Conservation (phyloP, 2,329 filamentous ascomycete genomes). For the Rutstroemia sp. region DNA sequence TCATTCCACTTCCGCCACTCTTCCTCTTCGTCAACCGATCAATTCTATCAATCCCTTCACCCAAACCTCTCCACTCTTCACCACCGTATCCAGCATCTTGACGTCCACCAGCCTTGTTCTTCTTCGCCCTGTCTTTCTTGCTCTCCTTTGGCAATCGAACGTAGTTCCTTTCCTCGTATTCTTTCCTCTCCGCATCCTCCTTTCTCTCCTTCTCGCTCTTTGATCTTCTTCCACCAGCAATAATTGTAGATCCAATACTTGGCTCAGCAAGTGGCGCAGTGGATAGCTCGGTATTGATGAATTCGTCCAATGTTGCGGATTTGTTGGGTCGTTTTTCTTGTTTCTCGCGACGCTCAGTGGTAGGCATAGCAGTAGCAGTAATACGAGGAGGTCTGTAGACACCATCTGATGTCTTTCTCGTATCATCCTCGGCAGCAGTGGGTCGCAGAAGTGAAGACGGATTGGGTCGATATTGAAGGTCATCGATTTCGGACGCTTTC, state of each 20-base stretch:
- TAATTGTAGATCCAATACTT: slow-evolving; percentile 86
- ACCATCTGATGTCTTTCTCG: slow-evolving; percentile 46
- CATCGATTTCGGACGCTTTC: slow-evolving; percentile 38
- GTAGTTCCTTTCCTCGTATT: slow-evolving; percentile 92
- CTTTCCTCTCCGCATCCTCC: slow-evolving; percentile 68
- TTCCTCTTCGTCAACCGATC: slow-evolving; percentile 71
- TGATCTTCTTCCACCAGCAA: slow-evolving; percentile 66
- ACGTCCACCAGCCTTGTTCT: slow-evolving; percentile 35
- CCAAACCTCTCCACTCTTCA: slow-evolving; percentile 85
- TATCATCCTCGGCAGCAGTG: slow-evolving; percentile 17
- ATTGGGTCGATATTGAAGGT: slow-evolving; percentile 57
- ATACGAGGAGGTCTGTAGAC: slow-evolving; percentile 87
- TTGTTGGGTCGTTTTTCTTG: slow-evolving; percentile 56
- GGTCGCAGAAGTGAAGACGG: slow-evolving; percentile 36
- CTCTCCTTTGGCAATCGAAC: slow-evolving; percentile 75
- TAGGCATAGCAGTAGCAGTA: slow-evolving; percentile 77
- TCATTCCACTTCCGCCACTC: slow-evolving; percentile 38
- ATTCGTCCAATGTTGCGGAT: slow-evolving; percentile 86
- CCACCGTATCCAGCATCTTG: slow-evolving; percentile 65
- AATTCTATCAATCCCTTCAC: slow-evolving; percentile 80
- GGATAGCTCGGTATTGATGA: slow-evolving; percentile 78
- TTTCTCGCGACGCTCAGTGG: slow-evolving; percentile 42
- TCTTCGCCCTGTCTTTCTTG: slow-evolving; percentile 77
- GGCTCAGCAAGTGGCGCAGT: slow-evolving; percentile 75
- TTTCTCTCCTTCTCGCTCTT: slow-evolving; percentile 72